Percentiles rank a stretch among this genome's conserved stretches.
Evolutionary conservation across 1,284 basidiomycete genomes (phyloP).

Genomic region (Boletellus sp.): DNA sequence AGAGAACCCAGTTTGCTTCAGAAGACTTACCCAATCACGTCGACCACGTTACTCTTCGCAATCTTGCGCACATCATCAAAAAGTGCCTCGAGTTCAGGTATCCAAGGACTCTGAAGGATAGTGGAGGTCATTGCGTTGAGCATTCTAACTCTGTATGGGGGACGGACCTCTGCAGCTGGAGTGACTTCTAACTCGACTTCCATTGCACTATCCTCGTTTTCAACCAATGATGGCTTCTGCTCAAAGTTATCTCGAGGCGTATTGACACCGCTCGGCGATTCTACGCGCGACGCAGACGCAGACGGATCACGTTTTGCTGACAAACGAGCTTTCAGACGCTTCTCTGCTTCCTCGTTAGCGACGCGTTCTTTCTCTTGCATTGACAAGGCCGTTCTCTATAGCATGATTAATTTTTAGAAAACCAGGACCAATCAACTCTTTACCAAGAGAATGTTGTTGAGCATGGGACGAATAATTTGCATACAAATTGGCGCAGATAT

Average conservation of each 20-base stretch:
- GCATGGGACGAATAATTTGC: conserved; percentile 84
- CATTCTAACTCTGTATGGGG: conserved; percentile 1
- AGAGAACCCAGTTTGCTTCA: neutral
- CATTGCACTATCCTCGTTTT: conserved; percentile 53
- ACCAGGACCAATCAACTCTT: conserved; percentile 21
- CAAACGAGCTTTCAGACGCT: conserved; percentile 69
- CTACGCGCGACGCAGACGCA: conserved; percentile 49
- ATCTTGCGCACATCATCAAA: conserved; percentile 71
- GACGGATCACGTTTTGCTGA: conserved; percentile 73
- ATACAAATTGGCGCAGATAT: conserved; percentile 84
- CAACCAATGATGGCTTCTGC: conserved; percentile 33
- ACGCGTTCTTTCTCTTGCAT: conserved; percentile 62
- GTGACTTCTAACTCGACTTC: conserved; percentile 38
- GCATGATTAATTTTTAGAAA: conserved; percentile 9
- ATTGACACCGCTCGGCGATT: conserved; percentile 51
- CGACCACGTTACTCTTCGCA: conserved; percentile 58
- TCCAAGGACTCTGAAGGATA: conserved; percentile 62
- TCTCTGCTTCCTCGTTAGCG: conserved; percentile 70
- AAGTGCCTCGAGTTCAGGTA: conserved; percentile 62
- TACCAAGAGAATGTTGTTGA: conserved; percentile 64
- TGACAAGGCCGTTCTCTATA: conserved; percentile 52
- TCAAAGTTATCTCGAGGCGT: conserved; percentile 36
- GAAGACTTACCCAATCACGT: conserved; percentile 65
- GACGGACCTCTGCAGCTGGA: conserved; percentile 22
- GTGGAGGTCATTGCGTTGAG: conserved; percentile 10